phyloP scores from a whole-genome alignment of 2,329 filamentous ascomycete species.

The Stylonectria norvegica region DNA sequence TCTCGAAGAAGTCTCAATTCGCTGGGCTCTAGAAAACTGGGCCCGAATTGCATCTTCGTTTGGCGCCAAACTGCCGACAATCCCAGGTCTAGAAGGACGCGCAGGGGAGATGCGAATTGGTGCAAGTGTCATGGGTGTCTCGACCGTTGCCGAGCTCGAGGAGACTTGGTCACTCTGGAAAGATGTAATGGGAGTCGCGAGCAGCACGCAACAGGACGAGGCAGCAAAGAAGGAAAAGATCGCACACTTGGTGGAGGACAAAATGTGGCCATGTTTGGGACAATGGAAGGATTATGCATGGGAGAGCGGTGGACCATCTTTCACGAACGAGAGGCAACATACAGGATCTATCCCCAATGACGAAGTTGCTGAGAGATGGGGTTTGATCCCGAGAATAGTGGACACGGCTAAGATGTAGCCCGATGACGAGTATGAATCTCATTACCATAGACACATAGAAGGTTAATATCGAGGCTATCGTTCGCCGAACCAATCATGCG shows the following conservation, averaged over 20 bases:
- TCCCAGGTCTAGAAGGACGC: constrained; percentile 11
- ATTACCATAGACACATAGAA: too few relatives aligned
- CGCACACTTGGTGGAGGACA: constrained; percentile 32
- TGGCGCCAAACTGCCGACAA: constrained; percentile 37
- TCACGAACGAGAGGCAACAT: constrained; percentile 34
- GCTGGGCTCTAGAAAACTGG: constrained; percentile 71
- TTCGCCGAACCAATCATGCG: too few relatives aligned
- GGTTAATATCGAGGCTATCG: too few relatives aligned
- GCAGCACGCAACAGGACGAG: too few relatives aligned
- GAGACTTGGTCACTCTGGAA: constrained; percentile 59
- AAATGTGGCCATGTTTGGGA: constrained; percentile 57
- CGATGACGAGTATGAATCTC: too few relatives aligned
- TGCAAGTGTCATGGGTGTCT: constrained; percentile 63
- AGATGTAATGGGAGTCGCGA: constrained; percentile 44
- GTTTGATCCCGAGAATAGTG: constrained; percentile 22
- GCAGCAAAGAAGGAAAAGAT: constrained; percentile 33
- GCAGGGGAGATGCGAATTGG: constrained; percentile 40
- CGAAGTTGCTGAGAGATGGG: constrained; percentile 22
- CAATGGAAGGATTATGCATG: constrained; percentile 63
- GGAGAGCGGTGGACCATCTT: constrained; percentile 53
- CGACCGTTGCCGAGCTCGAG: constrained; percentile 59
- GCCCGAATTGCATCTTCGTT: constrained; percentile 44
- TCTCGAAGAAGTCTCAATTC: constrained; percentile 79
- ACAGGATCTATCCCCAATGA: constrained; percentile 32
- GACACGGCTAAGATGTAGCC: constrained; percentile 31